phyloP scores from a whole-genome alignment of 805 yeast species.

The Saturnispora sanitii region DNA sequence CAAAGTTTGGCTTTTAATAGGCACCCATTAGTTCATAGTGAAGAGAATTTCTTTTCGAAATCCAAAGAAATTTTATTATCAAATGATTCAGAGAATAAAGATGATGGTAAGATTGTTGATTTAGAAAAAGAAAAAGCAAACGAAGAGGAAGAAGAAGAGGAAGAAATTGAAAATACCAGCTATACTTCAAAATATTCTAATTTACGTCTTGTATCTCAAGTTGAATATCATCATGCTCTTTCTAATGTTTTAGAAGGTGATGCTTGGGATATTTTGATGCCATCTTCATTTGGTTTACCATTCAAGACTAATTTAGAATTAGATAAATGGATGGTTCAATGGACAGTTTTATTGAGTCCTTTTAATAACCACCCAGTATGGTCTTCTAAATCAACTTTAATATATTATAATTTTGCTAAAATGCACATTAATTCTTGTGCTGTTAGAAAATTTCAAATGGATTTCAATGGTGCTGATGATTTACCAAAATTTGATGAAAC shows the following conservation, averaged over 20 bases:
- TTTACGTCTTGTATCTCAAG: constrained; percentile 55
- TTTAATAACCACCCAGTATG: constrained; percentile 42
- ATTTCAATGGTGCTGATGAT: constrained; percentile 13
- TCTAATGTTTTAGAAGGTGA: constrained; percentile 46
- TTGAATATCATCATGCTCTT: constrained; percentile 57
- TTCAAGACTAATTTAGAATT: constrained; percentile 56
- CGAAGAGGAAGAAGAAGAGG: not conserved
- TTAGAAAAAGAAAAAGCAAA: constrained; percentile 2
- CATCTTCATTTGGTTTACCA: constrained; percentile 56
- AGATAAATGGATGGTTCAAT: constrained; percentile 73
- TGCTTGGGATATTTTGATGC: constrained; percentile 53
- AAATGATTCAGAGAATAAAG: not conserved
- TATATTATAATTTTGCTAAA: constrained; percentile 65
- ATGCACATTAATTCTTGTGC: constrained; percentile 56
- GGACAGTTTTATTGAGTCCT: constrained; percentile 63
- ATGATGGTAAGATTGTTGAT: constrained; percentile 1
- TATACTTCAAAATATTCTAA: constrained; percentile 31
- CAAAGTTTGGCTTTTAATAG: constrained; percentile 53
- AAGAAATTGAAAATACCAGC: not conserved
- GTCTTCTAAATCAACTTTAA: constrained; percentile 61
- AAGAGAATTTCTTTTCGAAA: constrained; percentile 36
- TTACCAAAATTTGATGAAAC: constrained; percentile 21
- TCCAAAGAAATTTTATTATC: constrained; percentile 31
- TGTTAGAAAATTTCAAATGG: constrained; percentile 34
- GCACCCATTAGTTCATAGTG: constrained; percentile 40